These are phyloP conservation scores for Boeremia exigua DNA, from an alignment of 2,329 filamentous ascomycete species.

Conservation along the genomic window DNA sequence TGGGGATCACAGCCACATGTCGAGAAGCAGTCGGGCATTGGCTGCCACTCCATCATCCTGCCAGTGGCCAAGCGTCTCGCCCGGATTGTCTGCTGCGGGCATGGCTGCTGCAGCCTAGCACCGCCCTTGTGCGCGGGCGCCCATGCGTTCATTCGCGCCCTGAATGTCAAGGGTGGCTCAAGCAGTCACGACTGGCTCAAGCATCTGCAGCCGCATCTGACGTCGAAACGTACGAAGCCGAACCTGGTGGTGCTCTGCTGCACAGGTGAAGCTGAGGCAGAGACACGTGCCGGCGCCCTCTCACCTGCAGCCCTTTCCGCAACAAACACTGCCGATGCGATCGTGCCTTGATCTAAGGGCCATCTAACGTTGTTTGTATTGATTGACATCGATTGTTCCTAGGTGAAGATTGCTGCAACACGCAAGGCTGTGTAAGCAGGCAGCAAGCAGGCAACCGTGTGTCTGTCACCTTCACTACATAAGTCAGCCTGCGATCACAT, in stretches of 20 bases:
- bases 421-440: constrained; percentile 9
- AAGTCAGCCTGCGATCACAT: background rate
- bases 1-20: too few relatives aligned
- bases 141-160: background rate
- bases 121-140: constrained; percentile 3
- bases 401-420: background rate
- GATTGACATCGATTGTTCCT: background rate
- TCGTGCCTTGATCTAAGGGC: too few relatives aligned
- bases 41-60: too few relatives aligned
- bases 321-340: too few relatives aligned
- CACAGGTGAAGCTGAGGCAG: constrained; percentile 9
- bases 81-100: too few relatives aligned
- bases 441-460: constrained; percentile 14
- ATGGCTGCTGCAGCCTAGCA: constrained; percentile 12
- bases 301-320: constrained; percentile 8
- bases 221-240: background rate
- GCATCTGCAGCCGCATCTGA: background rate
- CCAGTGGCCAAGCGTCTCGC: too few relatives aligned
- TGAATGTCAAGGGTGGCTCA: background rate
- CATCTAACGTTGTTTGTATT: too few relatives aligned
- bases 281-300: constrained; percentile 10
- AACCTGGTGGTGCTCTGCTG: background rate
- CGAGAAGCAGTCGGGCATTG: too few relatives aligned
- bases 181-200: background rate
- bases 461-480: constrained; percentile 8